Base-by-base conservation (phyloP, 768 basidiomycete genomes). In the Kwoniella newhampshirensis region DNA sequence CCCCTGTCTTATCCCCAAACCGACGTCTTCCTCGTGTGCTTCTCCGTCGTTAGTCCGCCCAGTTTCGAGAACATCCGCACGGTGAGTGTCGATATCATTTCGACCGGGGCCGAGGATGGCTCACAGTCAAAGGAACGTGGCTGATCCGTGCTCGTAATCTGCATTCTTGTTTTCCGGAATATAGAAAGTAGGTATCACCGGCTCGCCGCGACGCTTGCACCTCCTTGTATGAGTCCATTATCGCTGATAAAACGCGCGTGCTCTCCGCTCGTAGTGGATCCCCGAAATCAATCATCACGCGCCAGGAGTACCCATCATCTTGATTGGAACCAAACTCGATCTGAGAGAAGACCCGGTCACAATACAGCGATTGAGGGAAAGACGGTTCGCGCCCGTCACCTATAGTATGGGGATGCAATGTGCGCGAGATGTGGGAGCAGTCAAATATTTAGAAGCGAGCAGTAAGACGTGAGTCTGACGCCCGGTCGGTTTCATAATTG, bases 1-100 rank as follows among this genome's bases (percentile, higher is more conserved):
- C 96, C 96, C 49, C 83, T 99, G 68, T 94, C 91, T 62, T 99
- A 99, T 80, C 96, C 96, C 23, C 96, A 98, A 79, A 98, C 96
- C 40, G 94, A 99, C 77, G 92, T 99, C 57, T 99, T 99, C 81
- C 82, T 99, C 79, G 93, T 99, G 76, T 99, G 96, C 78, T 99
- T 99, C 81, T 94, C 91, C 46, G 84, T 99, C 60, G 94, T 98
- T 75, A 91, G 89, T 74, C 96, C 96, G 35, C 94, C 96, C 21
- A 91, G 89, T 79, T 98, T 91, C 76, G 94, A 99, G 79, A 99
- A 99, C 81, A 94, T 98, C 63, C 85, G 88, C 79, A 96, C 92
- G 63, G 94, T 89, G 70, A 49, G 85, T 75, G 18, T 21, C 25
- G 5, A 9, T 46, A n/a, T n/a, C 7, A 42, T n/a, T 42, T 42